Evolutionary conservation across 2,329 filamentous ascomycete genomes (phyloP), one percentile per base, ranked within the genome.

Genomic region (Fusarium euwallaceae): DNA sequence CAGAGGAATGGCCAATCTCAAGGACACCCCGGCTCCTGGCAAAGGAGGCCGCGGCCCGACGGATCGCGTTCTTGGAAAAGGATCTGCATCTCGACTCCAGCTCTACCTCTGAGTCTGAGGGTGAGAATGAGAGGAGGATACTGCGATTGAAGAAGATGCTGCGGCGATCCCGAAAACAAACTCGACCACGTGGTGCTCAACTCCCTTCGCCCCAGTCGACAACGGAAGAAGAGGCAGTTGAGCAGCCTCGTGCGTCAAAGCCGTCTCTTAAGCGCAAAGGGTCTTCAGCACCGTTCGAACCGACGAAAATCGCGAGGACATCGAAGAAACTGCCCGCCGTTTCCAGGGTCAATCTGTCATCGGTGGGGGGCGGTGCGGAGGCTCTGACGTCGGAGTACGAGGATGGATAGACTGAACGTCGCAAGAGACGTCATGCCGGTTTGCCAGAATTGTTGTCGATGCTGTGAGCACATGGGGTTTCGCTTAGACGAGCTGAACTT

Each of bases 1-100:
- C 56, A 16, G 56, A 60, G 34, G 34, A 60, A 37, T 60, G 56
- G 56, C 60, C 60, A 3, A 61, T 61, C 29, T 61, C 60, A 10
- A 32, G 24, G 39, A 61, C 60, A 17, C 60, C 60, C 17, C 39
- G 60, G 32, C 27, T 48, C 17, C 41, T 61, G 4, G 60, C 60
- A 8, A 17, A 51, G 8, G 60, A 61, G 16, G 60, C 60, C 4
- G 41, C 39, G 27, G 48, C 48, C 14, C 48, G 27, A 29, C 27
- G 27, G 48, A 20, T 55, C 29, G 48, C 24, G n/a, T 55, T 55
- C 48, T 32, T 55, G 48, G 27, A 55, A 32, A 55, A 55, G 48
- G 48, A 55, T n/a, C 6, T 55, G 27, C 48, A 55, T 55, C 48
- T 55, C 10, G 27, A 55, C 11, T 55, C 48, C 2, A 29, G 17